Conservation (phyloP, 1,284 basidiomycete species). For the Peniophora sp. region DNA sequence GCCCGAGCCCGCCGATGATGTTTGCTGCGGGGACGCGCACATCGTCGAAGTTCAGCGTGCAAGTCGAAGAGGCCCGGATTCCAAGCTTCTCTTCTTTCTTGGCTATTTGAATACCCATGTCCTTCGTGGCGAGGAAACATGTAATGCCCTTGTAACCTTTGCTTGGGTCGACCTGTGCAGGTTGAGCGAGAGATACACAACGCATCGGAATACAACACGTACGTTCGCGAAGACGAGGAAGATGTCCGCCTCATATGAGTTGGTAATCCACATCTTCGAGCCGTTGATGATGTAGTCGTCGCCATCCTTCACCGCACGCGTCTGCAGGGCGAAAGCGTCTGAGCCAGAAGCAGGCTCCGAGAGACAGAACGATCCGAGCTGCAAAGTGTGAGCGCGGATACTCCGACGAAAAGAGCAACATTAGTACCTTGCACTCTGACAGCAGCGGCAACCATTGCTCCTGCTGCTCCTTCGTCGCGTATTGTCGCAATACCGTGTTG, state of each 20-base stretch:
- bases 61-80: constrained; percentile 95
- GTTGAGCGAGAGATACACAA: not conserved
- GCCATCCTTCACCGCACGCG: constrained; percentile 82
- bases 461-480: constrained; percentile 81
- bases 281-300: constrained; percentile 86
- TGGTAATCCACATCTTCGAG: constrained; percentile 99
- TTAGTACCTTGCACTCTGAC: constrained; percentile 63
- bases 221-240: constrained; percentile 94
- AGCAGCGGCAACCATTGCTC: constrained; percentile 88
- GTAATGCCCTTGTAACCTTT: constrained; percentile 99
- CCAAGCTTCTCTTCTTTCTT: constrained; percentile 99
- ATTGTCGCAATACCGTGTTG: constrained; percentile 89
- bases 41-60: constrained; percentile 94
- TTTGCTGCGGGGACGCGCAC: constrained; percentile 90
- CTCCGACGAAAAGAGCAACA: not conserved
- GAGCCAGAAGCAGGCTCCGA: constrained; percentile 92
- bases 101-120: constrained; percentile 95
- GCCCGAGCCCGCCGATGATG: constrained; percentile 87
- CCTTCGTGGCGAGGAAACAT: constrained; percentile 93
- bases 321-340: constrained; percentile 95
- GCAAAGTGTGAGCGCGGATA: not conserved
- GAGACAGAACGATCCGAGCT: constrained; percentile 96
- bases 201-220: constrained; percentile 12
- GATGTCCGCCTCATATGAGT: constrained; percentile 92
- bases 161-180: constrained; percentile 67